These are phyloP conservation scores for Plectranthus barbatus DNA, from an alignment of 257 asterid genomes.

Conservation along the genomic window DNA sequence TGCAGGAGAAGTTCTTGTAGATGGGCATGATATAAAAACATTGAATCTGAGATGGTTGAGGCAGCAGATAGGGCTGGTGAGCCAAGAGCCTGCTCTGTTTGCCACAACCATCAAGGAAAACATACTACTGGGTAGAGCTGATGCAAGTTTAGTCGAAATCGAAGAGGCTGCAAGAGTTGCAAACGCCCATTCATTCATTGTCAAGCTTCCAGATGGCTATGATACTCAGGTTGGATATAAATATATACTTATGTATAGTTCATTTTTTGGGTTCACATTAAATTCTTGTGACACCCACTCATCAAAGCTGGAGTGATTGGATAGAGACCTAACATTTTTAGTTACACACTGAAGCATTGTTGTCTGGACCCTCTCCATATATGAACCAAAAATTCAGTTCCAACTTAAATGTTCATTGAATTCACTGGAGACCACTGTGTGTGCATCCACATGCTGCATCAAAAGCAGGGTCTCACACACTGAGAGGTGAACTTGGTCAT, in stretches of 20 bases:
- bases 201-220: conserved; percentile 78
- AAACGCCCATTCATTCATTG: conserved; percentile 71
- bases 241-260: no score
- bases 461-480: background rate
- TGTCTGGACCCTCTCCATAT: background rate
- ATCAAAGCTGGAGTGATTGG: background rate
- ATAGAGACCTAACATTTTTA: background rate
- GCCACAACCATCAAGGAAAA: conserved; percentile 83
- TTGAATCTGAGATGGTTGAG: conserved; percentile 72
- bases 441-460: background rate
- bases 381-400: background rate
- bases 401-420: background rate
- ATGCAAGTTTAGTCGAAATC: conserved; percentile 48
- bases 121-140: conserved; percentile 71
- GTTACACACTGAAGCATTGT: background rate
- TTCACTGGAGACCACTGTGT: background rate
- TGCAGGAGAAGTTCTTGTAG: conserved; percentile 71
- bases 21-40: conserved; percentile 62
- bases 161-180: conserved; percentile 91
- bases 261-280: background rate
- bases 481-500: background rate
- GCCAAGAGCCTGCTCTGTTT: conserved; percentile 89
- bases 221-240: conserved; percentile 66
- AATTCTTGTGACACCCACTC: background rate
- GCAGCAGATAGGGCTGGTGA: conserved; percentile 81